Base-by-base conservation (phyloP, 306 rosid species). In the Myrica gale region DNA sequence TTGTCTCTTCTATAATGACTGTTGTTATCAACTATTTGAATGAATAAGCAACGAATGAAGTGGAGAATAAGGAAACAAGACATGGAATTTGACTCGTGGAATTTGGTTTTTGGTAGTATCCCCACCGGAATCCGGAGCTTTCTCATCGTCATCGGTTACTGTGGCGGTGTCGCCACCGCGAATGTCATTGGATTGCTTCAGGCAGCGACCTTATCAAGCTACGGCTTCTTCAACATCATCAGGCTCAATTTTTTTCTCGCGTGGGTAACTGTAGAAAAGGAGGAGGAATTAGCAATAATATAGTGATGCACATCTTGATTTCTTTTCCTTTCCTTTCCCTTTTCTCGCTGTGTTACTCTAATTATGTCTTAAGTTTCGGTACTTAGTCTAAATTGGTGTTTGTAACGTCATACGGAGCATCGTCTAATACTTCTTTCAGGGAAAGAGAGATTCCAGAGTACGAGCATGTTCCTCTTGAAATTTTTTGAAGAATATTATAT, bases 111-210 rank as follows among this genome's bases (percentile, higher is more conserved):
- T 23, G 42, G 17, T 16, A 93, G 98, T 87, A 71, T 93, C 91
- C 2, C 90, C 92, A 0, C 83, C 84, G 42, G 98, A 91, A 6
- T 88, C 95, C 0, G 91, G 90, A 41, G 90, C 90, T 60, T 91
- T 81, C 46, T 82, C 92, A 0, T 62, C 87, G 0, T 94, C 96
- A 0, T 88, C 95, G 6, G 97, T 91, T 82, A 94, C 98, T 0
- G 93, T 94, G 78, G 97, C 96, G 0, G 79, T 89, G 61, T 92
- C 98, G 1, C 97, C 98, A 3, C 89, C 95, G 4, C 52, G 83
- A 81, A 84, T 87, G 75, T 73, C 88, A n/a, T 13, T 87, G 48
- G 96, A 91, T 68, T 84, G 91, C 75, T 89, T 91, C 76, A 79
- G 86, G 86, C 96, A 87, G 71, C 85, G 89, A 71, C 71, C 92